Evolutionary conservation across 2,329 filamentous ascomycete species (phyloP), one percentile per base, ranked within the genome.

Genomic region (Fusarium oxysporum): DNA sequence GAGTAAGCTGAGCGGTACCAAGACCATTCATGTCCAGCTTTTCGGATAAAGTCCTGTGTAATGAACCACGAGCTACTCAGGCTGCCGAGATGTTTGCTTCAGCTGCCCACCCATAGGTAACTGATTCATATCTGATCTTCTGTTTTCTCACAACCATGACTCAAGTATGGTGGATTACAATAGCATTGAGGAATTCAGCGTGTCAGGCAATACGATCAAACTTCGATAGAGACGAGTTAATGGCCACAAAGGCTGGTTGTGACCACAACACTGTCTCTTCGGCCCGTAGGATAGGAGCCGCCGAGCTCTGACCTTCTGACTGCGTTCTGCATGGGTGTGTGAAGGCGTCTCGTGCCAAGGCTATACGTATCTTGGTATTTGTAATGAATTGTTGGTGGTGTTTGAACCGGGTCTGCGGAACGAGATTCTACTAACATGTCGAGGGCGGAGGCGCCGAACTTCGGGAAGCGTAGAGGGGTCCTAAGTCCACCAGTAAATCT

Each of bases 401-500:
- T 51, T 60, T 43, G 28, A 38, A 44, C 47, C 50, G 32, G 33
- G 56, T 47, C 48, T 59, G 17, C 45, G 30, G 59, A 54, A 47
- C 33, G 40, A 21, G 58, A 44, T 56, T 35, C 28, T 55, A 19
- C 53, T 44, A 32, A 45, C 33, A 25, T 17, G 40, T 57, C 43
- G 32, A 57, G 41, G 50, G 40, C 68, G 67, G 71, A 74, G 71
- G 71, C 48, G 30, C 48, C 48, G 48, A 51, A 51, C 30, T 51
- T 33, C 12, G n/a, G 48, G n/a, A 21, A 35, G 32, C 48, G 48
- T 14, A 35, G 30, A 35, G 30, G 30, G n/a, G 30, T 14, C 48
- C 45, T 48, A 37, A 19, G 14, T 14, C n/a, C 19, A 41, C 16
- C 16, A 51, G 28, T 51, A 19, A 28, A 41, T 57, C 19, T 16